Conservation (phyloP, 768 basidiomycete species). For the Boletus reticuloceps region DNA sequence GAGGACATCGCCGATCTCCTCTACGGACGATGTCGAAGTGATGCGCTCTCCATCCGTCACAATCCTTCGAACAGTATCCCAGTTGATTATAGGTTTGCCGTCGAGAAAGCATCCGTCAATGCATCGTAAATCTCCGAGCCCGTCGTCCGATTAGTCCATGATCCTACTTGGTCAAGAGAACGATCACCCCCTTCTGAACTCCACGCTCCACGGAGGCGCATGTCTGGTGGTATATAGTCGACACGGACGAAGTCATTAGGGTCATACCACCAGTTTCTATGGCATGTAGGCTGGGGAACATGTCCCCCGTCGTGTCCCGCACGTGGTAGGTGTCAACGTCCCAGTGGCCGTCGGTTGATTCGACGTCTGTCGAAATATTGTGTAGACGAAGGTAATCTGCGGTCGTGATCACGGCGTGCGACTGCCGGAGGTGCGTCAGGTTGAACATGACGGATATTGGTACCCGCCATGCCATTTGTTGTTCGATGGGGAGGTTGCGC, state of each 20-base stretch:
- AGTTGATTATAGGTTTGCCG: slow-evolving; percentile 21
- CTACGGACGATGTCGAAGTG: slow-evolving; percentile 21
- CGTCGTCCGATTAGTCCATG: slow-evolving; percentile 13
- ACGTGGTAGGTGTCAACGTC: slow-evolving; percentile 34
- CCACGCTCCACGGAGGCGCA: slow-evolving; percentile 35
- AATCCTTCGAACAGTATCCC: slow-evolving; percentile 21
- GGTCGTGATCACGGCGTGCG: slow-evolving; percentile 38
- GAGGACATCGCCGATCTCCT: slow-evolving; percentile 32
- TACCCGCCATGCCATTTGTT: slow-evolving; percentile 36
- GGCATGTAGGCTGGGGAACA: slow-evolving; percentile 26
- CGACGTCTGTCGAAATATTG: slow-evolving; percentile 29
- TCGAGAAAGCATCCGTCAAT: slow-evolving; percentile 12
- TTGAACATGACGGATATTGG: slow-evolving; percentile 43
- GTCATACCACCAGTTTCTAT: slow-evolving; percentile 42
- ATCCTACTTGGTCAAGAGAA: slow-evolving; percentile 16
- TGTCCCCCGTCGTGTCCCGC: slow-evolving; percentile 11
- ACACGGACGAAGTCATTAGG: slow-evolving; percentile 34
- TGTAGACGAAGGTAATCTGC: slow-evolving; percentile 44
- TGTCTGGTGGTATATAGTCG: slow-evolving; percentile 32
- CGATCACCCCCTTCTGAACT: slow-evolving; percentile 10
- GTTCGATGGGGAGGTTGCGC: slow-evolving; percentile 35
- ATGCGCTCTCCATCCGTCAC: slow-evolving; percentile 22
- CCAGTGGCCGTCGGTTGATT: slow-evolving; percentile 40
- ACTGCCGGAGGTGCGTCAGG: slow-evolving; percentile 36
- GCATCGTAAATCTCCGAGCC: slow-evolving; percentile 18